A percentile compares a stretch with the other conserved stretches of the same genome.
phyloP scores from a whole-genome alignment of 2,329 filamentous ascomycete genomes.

The Calonectria leucothoes region DNA sequence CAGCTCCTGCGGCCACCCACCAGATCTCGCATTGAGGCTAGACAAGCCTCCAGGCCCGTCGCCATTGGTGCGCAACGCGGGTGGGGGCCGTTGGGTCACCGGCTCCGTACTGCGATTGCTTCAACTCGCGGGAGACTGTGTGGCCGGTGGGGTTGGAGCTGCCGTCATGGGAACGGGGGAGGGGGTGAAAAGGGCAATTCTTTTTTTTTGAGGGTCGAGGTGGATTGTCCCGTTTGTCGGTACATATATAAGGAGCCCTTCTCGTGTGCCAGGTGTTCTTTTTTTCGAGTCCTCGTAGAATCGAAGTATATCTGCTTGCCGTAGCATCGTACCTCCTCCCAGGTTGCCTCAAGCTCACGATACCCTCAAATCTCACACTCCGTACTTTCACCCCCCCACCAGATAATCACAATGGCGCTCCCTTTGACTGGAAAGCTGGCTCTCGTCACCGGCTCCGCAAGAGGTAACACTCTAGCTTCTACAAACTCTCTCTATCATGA shows the following conservation, averaged over 20 bases:
- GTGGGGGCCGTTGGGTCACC: neutral
- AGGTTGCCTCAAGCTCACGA: neutral
- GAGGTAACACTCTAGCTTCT: conserved; percentile 64
- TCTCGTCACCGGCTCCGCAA: conserved; percentile 82
- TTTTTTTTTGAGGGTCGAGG: neutral
- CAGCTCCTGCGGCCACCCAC: conserved; percentile 31
- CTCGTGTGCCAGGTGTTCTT: neutral
- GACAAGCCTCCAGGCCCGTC: neutral
- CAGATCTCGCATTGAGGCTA: conserved; percentile 1
- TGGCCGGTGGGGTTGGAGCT: neutral
- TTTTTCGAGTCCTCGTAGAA: neutral
- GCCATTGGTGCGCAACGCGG: conserved; percentile 38
- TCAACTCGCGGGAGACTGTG: neutral
- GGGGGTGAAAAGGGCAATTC: neutral
- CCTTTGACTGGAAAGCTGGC: conserved; percentile 79
- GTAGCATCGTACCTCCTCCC: neutral
- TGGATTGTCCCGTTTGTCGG: neutral
- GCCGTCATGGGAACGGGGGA: neutral
- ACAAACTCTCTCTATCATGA: neutral
- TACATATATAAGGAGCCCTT: neutral
- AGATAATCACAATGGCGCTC: conserved; percentile 47
- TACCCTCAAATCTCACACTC: conserved; percentile 3
- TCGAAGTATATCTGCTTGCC: neutral
- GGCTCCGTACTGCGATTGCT: neutral
- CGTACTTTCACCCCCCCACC: neutral